These are phyloP conservation scores for Agapanthus africanus DNA, from an alignment of 106 monocot genomes.

Conservation along the genomic window DNA sequence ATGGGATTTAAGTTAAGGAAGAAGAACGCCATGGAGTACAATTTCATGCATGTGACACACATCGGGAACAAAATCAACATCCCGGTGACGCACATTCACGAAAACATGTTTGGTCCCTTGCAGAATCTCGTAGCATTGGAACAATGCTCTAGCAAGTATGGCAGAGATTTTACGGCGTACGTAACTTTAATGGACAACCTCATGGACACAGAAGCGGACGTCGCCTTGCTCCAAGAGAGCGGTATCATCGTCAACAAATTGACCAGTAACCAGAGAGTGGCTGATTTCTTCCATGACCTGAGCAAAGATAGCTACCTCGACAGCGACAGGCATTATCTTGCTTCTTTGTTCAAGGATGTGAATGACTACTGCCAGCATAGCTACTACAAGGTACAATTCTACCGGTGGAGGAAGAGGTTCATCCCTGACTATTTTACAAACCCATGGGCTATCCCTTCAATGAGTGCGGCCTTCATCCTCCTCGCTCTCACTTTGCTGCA, in stretches of 20 bases:
- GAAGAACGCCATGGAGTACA: background rate
- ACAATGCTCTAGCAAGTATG: conserved; percentile 3
- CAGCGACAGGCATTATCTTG: background rate
- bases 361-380: too few species aligned
- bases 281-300: conserved; percentile 15
- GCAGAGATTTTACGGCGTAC: conserved; percentile 11
- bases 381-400: background rate
- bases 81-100: background rate
- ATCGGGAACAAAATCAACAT: background rate
- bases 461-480: conserved; percentile 10
- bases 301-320: background rate
- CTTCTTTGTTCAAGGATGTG: conserved; percentile 3
- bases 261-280: conserved; percentile 11
- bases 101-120: background rate
- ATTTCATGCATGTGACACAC: conserved; percentile 10
- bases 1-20: conserved; percentile 1
- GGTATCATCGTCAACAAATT: conserved; percentile 19
- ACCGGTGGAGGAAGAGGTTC: conserved; percentile 4
- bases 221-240: conserved; percentile 9
- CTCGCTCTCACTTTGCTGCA: conserved; percentile 4
- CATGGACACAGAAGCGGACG: conserved; percentile 8
- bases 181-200: conserved; percentile 16
- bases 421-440: conserved; percentile 18
- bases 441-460: conserved; percentile 15
- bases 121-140: conserved; percentile 21